Percentiles rank a stretch among this genome's conserved stretches.
Conservation (phyloP, 2,329 filamentous ascomycete species). For the Diaporthe amygdali region DNA sequence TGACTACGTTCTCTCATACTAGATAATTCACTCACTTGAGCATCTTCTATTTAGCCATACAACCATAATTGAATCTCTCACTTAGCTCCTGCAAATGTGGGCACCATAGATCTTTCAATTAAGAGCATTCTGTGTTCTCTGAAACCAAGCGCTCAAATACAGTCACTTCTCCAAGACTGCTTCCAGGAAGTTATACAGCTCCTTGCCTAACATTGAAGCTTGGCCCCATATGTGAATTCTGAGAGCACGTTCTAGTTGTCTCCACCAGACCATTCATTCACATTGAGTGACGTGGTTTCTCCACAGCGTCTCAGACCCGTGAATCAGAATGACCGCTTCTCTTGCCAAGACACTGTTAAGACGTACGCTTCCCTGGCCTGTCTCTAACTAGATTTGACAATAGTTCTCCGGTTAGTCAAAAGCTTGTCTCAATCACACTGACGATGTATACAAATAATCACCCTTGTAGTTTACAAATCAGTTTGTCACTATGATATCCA, state of each 20-base stretch:
- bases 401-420: no score
- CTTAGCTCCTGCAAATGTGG: not conserved
- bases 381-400: no score
- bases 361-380: no score
- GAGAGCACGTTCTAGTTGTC: not conserved
- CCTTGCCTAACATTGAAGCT: not conserved
- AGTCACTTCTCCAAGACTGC: not conserved
- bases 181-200: no score
- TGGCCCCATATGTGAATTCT: no score
- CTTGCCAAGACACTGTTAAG: not conserved
- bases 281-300: not conserved
- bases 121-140: not conserved
- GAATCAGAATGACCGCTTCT: not conserved
- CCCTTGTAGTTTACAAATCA: no score
- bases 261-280: not conserved
- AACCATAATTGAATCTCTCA: not conserved
- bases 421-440: no score
- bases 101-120: no score
- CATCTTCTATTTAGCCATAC: not conserved
- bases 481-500: no score
- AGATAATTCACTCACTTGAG: no score
- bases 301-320: not conserved
- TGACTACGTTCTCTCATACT: not conserved
- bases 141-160: not conserved
- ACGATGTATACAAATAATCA: no score